Conservation (phyloP, 2,329 filamentous ascomycete species). For the Pseudonectria foliicola region DNA sequence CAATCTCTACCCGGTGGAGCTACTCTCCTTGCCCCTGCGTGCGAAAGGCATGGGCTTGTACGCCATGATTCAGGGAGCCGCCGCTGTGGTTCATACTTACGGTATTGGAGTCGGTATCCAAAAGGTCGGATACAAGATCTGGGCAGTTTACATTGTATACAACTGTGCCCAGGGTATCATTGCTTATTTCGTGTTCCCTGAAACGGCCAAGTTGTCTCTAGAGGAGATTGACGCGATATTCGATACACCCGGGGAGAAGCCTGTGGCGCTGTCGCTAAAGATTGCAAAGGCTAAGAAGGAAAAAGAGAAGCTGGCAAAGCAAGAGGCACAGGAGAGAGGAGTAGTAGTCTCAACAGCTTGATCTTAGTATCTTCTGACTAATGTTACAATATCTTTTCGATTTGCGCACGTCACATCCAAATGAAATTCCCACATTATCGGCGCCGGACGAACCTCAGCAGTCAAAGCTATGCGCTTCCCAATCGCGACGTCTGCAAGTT, state of each 20-base stretch:
- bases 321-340: too few relatives aligned
- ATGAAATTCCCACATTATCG: too few relatives aligned
- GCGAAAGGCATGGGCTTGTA: slow-evolving; percentile 19
- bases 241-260: slow-evolving; percentile 11
- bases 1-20: slow-evolving; percentile 17
- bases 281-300: slow-evolving; percentile 7
- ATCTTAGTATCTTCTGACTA: too few relatives aligned
- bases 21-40: slow-evolving; percentile 13
- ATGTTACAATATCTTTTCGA: too few relatives aligned
- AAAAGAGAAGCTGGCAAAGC: too few relatives aligned
- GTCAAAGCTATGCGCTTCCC: too few relatives aligned
- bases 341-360: too few relatives aligned
- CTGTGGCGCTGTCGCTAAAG: slow-evolving; percentile 8
- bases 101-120: slow-evolving; percentile 15
- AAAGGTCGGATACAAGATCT: slow-evolving; percentile 16
- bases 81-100: slow-evolving; percentile 15
- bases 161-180: slow-evolving; percentile 11
- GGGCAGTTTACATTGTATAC: slow-evolving; percentile 16
- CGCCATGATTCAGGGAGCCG: slow-evolving; percentile 17
- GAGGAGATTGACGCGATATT: slow-evolving; percentile 20
- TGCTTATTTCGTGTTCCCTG: slow-evolving; percentile 16
- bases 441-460: too few relatives aligned
- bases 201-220: slow-evolving; percentile 15
- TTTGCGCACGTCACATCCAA: too few relatives aligned
- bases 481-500: too few relatives aligned